Base-by-base conservation (phyloP, 2,329 filamentous ascomycete species). In the Cytospora leucostoma region DNA sequence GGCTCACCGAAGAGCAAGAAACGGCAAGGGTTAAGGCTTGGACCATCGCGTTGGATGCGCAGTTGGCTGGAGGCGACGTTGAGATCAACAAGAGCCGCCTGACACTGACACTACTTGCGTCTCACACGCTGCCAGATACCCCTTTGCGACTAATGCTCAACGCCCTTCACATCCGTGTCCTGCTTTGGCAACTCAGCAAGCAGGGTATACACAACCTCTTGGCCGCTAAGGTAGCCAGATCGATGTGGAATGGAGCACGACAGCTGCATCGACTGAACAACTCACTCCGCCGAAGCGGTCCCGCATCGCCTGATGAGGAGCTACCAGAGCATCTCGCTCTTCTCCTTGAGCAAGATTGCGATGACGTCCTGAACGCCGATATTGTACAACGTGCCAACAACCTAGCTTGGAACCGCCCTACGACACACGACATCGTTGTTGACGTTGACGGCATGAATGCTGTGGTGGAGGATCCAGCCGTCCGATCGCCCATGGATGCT, bases 1-100 rank as follows among this genome's bases (percentile, higher is more conserved):
- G 92, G 0, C 85, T 90, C 55, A 94, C 89, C 1, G 87, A 90
- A 68, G 92, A 97, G 63, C 89, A 96, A 74, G 94, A 97, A 74
- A 86, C 84, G 58, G 93, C 92, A 7, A 86, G 94, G 34, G 84
- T 96, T 70, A 95, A 96, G 77, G 92, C 93, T 0, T 98, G 94
- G 94, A 85, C 89, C 38, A 97, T 97, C 71, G 93, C 93, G 15
- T 84, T 97, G 61, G 94, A 98, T 75, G 93, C 94, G 33, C 94
- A 97, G 74, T 83, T 98, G 21, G 92, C 92, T 11, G 94, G 94
- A 50, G 93, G 94, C 15, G 94, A 97, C 75, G 85, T 89, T 10
- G 91, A 96, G 74, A 90, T 97, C 69, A 96, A 90, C 80, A 93
- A 90, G 75, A 93, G 91, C 74, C 88, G 94, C 56, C 82, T 97